Conservation (phyloP, 1,284 basidiomycete genomes). For the Ganoderma multipileum region DNA sequence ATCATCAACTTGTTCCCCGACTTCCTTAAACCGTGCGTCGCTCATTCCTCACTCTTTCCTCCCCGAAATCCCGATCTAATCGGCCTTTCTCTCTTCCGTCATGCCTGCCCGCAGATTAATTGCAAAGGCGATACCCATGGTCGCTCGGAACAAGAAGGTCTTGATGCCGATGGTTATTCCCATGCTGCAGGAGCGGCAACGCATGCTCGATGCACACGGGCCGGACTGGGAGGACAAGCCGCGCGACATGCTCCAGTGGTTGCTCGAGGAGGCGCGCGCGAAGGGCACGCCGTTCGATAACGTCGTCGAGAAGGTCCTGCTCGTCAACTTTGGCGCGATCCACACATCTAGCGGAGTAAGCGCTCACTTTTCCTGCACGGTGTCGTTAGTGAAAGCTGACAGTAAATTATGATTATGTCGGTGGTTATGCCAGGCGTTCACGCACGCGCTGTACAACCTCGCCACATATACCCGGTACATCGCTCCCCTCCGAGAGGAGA, state of each 20-base stretch:
- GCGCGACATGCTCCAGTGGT: slow-evolving; percentile 34
- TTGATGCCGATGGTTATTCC: slow-evolving; percentile 36
- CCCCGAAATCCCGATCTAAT: not conserved
- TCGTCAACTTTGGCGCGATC: slow-evolving; percentile 35
- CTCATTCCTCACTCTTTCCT: not conserved
- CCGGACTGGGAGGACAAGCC: slow-evolving; percentile 48
- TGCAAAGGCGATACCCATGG: slow-evolving; percentile 22
- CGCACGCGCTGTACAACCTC: slow-evolving; percentile 35
- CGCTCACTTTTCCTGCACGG: not conserved
- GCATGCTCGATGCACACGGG: slow-evolving; percentile 44
- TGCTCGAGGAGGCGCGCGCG: slow-evolving; percentile 33
- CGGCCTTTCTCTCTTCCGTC: too few species aligned
- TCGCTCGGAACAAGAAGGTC: slow-evolving; percentile 21
- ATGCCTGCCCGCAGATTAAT: slow-evolving; percentile 9
- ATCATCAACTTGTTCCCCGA: slow-evolving; percentile 33
- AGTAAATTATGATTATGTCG: not conserved
- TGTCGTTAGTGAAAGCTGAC: not conserved
- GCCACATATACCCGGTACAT: slow-evolving; percentile 33
- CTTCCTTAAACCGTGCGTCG: slow-evolving; percentile 25
- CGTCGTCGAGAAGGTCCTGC: slow-evolving; percentile 30
- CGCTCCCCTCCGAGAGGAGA: slow-evolving; percentile 34
- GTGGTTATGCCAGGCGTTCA: slow-evolving; percentile 30
- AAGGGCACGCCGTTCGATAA: slow-evolving; percentile 26
- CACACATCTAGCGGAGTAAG: slow-evolving; percentile 34
- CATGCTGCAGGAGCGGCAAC: slow-evolving; percentile 47